These are phyloP conservation scores for Talaromyces amestolkiae DNA, from an alignment of 2,329 filamentous ascomycete genomes.

Conservation along the genomic window DNA sequence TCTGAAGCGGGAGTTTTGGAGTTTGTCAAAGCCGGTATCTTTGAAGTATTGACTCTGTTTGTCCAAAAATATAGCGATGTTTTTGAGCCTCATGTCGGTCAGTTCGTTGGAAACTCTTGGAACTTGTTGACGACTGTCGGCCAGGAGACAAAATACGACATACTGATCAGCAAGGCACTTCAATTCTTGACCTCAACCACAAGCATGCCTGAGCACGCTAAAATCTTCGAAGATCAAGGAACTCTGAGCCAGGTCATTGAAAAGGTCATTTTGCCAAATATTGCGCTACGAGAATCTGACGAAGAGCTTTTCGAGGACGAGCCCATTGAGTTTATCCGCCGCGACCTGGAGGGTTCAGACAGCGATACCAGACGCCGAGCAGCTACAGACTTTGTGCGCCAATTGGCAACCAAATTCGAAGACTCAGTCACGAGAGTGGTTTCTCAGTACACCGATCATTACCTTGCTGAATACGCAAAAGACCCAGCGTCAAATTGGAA, in stretches of 20 bases:
- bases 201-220: constrained; percentile 71
- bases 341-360: constrained; percentile 93
- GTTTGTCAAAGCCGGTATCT: constrained; percentile 87
- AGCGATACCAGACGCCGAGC: constrained; percentile 88
- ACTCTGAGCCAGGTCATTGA: constrained; percentile 85
- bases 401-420: constrained; percentile 87
- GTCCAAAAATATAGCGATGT: constrained; percentile 95
- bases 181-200: constrained; percentile 92
- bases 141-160: constrained; percentile 86
- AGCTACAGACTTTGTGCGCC: constrained; percentile 88
- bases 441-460: constrained; percentile 80
- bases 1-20: constrained; percentile 80
- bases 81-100: constrained; percentile 74
- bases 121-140: constrained; percentile 83
- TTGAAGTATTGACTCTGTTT: constrained; percentile 84
- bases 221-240: constrained; percentile 77
- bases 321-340: constrained; percentile 94
- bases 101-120: constrained; percentile 90
- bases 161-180: constrained; percentile 87
- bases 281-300: constrained; percentile 87
- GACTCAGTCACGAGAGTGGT: constrained; percentile 81
- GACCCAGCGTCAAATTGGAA: constrained; percentile 76
- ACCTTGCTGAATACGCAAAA: constrained; percentile 71
- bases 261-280: constrained; percentile 92
- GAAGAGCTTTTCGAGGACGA: constrained; percentile 97